phyloP scores from a whole-genome alignment of 345 rosid genomes.

The Isatis tinctoria region DNA sequence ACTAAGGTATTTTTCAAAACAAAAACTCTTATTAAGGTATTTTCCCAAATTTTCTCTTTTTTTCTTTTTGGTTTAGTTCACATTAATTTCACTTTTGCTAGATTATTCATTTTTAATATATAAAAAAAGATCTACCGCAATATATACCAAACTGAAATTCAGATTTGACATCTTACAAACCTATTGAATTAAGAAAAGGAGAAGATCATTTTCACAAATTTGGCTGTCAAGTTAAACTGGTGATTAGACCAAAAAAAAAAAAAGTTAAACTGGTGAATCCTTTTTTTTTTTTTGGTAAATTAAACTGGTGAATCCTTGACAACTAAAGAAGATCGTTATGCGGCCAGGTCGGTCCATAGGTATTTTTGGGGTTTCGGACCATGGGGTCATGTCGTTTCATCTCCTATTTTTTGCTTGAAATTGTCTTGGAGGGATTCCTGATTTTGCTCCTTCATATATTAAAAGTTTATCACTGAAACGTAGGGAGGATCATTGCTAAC shows the following conservation, averaged over 20 bases:
- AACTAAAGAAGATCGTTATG: not conserved
- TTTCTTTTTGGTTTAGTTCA: too few species aligned
- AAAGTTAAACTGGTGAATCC: too few species aligned
- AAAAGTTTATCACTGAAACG: not conserved
- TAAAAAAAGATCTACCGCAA: too few species aligned
- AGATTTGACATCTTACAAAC: not conserved
- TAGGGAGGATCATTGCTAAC: not conserved
- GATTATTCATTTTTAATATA: too few species aligned
- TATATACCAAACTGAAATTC: too few species aligned
- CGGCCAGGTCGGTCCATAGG: slow-evolving; percentile 3
- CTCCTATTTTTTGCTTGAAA: slow-evolving; percentile 19
- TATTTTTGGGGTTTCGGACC: not conserved
- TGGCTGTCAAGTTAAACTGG: not conserved
- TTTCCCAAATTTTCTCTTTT: too few species aligned
- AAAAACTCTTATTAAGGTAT: too few species aligned
- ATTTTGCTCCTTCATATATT: not conserved
- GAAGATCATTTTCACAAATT: not conserved
- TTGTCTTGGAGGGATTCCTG: slow-evolving; percentile 23
- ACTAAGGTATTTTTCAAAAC: too few species aligned
- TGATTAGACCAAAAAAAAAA: too few species aligned
- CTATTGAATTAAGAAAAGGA: not conserved
- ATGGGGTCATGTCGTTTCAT: slow-evolving; percentile 14
- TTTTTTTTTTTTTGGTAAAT: too few species aligned
- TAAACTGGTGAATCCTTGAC: not conserved
- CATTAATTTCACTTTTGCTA: too few species aligned